phyloP scores from a whole-genome alignment of 257 asterid genomes.

The Solanum rostratum region DNA sequence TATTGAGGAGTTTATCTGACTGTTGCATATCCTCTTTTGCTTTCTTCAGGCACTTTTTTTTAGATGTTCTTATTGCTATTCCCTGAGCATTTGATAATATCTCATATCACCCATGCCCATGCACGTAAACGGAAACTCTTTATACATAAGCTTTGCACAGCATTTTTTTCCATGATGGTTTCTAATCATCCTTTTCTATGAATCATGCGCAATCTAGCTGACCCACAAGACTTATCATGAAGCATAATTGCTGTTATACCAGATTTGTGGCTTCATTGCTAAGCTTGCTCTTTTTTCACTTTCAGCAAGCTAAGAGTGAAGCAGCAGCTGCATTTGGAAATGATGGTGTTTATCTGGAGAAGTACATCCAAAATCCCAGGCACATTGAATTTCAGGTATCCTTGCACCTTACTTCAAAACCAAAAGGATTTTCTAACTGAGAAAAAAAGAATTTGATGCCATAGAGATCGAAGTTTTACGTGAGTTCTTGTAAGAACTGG shows the following conservation, averaged over 20 bases:
- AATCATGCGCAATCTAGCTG: background rate
- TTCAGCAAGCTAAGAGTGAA: slow-evolving; percentile 67
- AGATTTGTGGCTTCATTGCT: background rate
- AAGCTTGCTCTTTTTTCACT: background rate
- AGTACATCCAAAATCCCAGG: slow-evolving; percentile 88
- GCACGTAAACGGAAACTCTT: background rate
- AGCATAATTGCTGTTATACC: background rate
- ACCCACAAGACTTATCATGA: background rate
- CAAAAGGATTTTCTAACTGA: background rate
- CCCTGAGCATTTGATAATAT: background rate
- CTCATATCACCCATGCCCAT: background rate
- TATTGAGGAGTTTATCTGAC: background rate
- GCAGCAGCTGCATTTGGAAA: slow-evolving; percentile 99
- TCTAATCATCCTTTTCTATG: background rate
- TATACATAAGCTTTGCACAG: background rate
- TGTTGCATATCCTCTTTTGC: background rate
- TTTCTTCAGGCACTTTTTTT: background rate
- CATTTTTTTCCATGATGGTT: background rate
- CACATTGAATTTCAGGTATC: slow-evolving; percentile 69
- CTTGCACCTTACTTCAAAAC: background rate
- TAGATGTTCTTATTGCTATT: background rate
- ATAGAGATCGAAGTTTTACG: background rate
- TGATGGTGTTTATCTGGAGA: slow-evolving; percentile 96
- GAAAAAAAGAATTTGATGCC: background rate
- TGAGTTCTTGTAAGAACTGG: background rate